A percentile compares a stretch with the other conserved stretches of the same genome.
Evolutionary conservation across 768 basidiomycete species (phyloP).

Genomic region (Kondoa malvinella): DNA sequence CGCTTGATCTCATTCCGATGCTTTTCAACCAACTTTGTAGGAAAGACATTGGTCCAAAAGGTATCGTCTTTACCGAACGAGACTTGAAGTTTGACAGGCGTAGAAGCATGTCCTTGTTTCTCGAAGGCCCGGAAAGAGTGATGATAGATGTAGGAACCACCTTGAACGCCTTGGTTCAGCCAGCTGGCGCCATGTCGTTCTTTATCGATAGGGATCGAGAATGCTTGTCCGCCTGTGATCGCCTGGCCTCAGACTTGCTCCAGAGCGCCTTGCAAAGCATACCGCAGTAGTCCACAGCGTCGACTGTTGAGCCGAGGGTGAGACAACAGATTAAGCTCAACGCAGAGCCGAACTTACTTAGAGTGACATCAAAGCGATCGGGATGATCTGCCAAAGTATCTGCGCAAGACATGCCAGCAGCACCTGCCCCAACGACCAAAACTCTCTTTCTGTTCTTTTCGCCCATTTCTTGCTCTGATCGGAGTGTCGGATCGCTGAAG

Average conservation of each 20-base stretch:
- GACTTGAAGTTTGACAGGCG: constrained; percentile 34
- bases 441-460: constrained; percentile 30
- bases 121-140: constrained; percentile 35
- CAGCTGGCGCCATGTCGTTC: constrained; percentile 31
- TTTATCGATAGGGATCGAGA: constrained; percentile 35
- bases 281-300: constrained; percentile 34
- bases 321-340: not conserved
- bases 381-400: constrained; percentile 34
- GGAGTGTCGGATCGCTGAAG: not conserved
- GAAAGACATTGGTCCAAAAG: constrained; percentile 38
- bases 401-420: constrained; percentile 31
- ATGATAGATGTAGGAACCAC: constrained; percentile 31
- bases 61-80: constrained; percentile 37
- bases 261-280: not conserved
- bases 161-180: constrained; percentile 38
- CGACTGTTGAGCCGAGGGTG: constrained; percentile 28
- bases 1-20: constrained; percentile 34
- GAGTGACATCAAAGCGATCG: constrained; percentile 32
- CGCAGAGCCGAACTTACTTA: not conserved
- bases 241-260: not conserved
- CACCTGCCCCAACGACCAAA: constrained; percentile 36
- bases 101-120: constrained; percentile 25
- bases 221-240: constrained; percentile 33
- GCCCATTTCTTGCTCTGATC: not conserved
- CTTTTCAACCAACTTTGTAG: constrained; percentile 34